phyloP scores from a whole-genome alignment of 768 basidiomycete species.

The Mycena leptocephala region DNA sequence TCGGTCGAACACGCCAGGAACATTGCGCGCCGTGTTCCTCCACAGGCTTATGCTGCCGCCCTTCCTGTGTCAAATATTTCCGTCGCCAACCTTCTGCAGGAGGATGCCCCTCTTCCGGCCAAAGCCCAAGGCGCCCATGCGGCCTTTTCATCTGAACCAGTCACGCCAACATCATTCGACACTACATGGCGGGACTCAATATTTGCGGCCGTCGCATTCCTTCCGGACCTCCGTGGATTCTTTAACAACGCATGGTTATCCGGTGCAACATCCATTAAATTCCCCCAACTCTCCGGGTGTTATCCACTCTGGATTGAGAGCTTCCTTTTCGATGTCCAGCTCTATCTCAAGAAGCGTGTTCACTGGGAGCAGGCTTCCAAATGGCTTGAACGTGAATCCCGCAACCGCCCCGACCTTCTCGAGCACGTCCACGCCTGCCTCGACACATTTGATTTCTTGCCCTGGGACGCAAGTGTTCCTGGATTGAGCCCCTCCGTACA shows the following conservation, averaged over 20 bases:
- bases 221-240: neutral
- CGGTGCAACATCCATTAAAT: neutral
- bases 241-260: slow-evolving; percentile 13
- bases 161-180: neutral
- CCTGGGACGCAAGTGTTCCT: neutral
- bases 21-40: neutral
- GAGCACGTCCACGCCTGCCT: neutral
- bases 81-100: neutral
- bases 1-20: neutral
- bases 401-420: neutral
- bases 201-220: neutral
- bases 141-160: neutral
- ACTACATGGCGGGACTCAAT: neutral
- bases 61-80: neutral
- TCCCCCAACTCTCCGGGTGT: neutral
- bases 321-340: neutral
- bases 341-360: neutral
- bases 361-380: neutral
- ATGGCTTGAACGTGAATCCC: neutral
- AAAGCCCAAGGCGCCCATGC: neutral
- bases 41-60: neutral
- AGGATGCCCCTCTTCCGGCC: neutral
- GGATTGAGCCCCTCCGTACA: slow-evolving; percentile 1
- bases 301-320: slow-evolving; percentile 12
- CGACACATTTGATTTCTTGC: neutral